A percentile compares a stretch with the other conserved stretches of the same genome.
phyloP scores from a whole-genome alignment of 2,329 filamentous ascomycete genomes.

The Fusarium nisikadoi region DNA sequence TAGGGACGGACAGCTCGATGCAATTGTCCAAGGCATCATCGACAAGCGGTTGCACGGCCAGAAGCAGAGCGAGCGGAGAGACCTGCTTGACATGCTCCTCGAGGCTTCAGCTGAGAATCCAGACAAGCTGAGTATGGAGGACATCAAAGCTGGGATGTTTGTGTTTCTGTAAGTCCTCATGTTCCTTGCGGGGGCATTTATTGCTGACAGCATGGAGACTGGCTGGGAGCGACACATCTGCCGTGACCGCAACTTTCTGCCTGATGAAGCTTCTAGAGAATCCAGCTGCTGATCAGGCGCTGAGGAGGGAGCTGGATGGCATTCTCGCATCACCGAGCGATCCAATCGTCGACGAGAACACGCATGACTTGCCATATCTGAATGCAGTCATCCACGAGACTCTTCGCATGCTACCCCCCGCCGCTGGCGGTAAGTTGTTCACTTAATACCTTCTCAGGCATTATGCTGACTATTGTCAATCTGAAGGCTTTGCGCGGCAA shows the following conservation, averaged over 20 bases:
- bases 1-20: background rate
- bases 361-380: background rate
- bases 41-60: background rate
- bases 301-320: background rate
- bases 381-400: background rate
- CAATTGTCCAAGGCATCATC: background rate
- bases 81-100: background rate
- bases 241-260: background rate
- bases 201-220: background rate
- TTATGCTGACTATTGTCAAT: rapidly evolving
- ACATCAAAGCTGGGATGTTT: background rate
- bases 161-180: background rate
- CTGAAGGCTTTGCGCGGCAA: background rate
- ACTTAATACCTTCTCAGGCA: no score
- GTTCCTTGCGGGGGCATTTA: background rate
- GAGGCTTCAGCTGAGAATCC: background rate
- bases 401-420: background rate
- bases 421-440: background rate
- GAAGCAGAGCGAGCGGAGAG: background rate
- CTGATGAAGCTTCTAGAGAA: background rate
- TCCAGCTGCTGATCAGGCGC: background rate
- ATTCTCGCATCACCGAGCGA: background rate
- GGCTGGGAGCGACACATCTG: background rate
- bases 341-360: background rate
- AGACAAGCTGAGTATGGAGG: background rate